Evolutionary conservation across 371 early-diverging fungal species (phyloP).

Genomic region (Syncephalastrum sp.): DNA sequence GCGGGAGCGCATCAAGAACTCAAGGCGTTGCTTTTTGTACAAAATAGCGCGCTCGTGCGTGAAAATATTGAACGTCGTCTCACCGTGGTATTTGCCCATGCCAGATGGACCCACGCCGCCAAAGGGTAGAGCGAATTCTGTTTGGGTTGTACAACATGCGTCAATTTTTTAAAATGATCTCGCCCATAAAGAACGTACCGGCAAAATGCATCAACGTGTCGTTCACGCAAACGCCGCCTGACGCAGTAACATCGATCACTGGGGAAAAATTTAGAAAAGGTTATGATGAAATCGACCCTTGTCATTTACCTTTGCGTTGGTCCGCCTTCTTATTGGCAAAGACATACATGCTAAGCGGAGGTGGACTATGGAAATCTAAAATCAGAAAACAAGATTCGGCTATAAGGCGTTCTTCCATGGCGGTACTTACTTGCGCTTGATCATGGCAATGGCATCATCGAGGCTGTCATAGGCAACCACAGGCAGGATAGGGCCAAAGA

Average conservation of each 20-base stretch:
- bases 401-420: too few species aligned
- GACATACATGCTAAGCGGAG: constrained; percentile 76
- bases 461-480: constrained; percentile 67
- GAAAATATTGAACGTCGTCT: constrained; percentile 72
- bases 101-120: constrained; percentile 93
- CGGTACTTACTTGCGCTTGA: constrained; percentile 46
- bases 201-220: constrained; percentile 73
- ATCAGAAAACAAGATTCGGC: constrained; percentile 2
- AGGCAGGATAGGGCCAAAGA: constrained; percentile 90
- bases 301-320: constrained; percentile 20
- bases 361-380: constrained; percentile 26
- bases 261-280: neutral
- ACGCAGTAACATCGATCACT: constrained; percentile 63
- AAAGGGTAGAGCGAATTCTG: constrained; percentile 76
- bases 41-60: constrained; percentile 66
- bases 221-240: constrained; percentile 81
- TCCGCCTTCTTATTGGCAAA: constrained; percentile 47
- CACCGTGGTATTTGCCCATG: constrained; percentile 86
- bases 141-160: neutral
- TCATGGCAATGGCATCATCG: constrained; percentile 71
- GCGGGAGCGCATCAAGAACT: constrained; percentile 38
- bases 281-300: neutral
- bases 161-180: neutral
- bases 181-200: constrained; percentile 24
- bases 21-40: constrained; percentile 48